phyloP scores from a whole-genome alignment of 169 alveolate genomes.

The Plasmodium yoelii region DNA sequence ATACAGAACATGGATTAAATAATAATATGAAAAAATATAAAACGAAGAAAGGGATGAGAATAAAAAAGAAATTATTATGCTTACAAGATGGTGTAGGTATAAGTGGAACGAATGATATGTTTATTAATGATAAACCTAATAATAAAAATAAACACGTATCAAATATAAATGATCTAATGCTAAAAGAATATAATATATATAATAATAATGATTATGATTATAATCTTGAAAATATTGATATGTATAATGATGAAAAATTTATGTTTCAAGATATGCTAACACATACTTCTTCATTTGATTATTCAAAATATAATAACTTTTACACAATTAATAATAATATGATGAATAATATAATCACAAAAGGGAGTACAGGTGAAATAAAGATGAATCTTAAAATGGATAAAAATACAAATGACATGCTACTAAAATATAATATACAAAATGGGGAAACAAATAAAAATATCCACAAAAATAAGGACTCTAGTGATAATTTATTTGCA shows the following conservation, averaged over 20 bases:
- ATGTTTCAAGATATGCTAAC: constrained; percentile 69
- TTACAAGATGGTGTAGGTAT: constrained; percentile 27
- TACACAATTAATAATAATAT: constrained; percentile 38
- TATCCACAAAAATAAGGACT: constrained; percentile 26
- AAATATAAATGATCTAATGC: constrained; percentile 56
- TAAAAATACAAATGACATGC: constrained; percentile 5
- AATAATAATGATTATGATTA: constrained; percentile 22
- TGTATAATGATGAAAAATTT: constrained; percentile 57
- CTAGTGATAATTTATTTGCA: constrained; percentile 31
- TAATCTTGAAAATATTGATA: constrained; percentile 37
- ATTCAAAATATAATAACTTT: constrained; percentile 60
- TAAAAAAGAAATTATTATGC: constrained; percentile 33
- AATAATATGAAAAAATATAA: constrained; percentile 21
- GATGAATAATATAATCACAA: constrained; percentile 42
- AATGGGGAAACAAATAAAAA: constrained; percentile 16
- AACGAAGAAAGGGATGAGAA: constrained; percentile 30
- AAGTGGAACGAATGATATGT: constrained; percentile 12
- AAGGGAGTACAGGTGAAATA: constrained; percentile 7
- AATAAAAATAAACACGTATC: constrained; percentile 58
- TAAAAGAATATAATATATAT: constrained; percentile 54
- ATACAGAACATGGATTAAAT: constrained; percentile 18
- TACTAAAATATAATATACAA: constrained; percentile 1
- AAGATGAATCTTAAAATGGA: constrained; percentile 14
- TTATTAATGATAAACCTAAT: constrained; percentile 12
- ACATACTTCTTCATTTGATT: constrained; percentile 50